Base-by-base conservation (phyloP, 2,329 filamentous ascomycete species). In the Neofusicoccum parvum region DNA sequence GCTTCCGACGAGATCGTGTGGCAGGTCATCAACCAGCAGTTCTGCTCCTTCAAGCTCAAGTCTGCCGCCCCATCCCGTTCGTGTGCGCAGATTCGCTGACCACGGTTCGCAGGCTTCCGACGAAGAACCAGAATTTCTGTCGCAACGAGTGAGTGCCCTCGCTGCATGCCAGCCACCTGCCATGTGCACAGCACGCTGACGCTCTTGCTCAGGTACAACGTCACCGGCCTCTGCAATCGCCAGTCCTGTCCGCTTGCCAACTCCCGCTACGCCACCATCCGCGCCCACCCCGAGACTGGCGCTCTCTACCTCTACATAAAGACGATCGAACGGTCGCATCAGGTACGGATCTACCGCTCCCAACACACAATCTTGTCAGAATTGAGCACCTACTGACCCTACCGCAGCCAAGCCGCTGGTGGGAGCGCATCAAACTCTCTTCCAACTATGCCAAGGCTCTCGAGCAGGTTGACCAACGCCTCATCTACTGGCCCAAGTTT, bases 231-330 rank as follows among this genome's bases (percentile, higher is more conserved):
- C 68, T 95, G 92, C 81, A 93, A 92, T 76, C 86, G 92, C 66
- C 92, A 97, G 78, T 92, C 91, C 63, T 97, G 94, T 76, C 93
- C 94, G 2, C 87, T 97, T 65, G 92, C 94, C 70, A 97, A 97
- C 82, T 92, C 89, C 45, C 88, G 93, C 67, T 97, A 98, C 84
- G 94, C 94, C 67, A 98, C 94, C 9, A 88, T 98, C 67, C 90
- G 94, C 70, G 87, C 91, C 63, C 88, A 96, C 74, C 90, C 93
- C 7, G 82, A 89, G 67, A 94, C 92, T 62, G 91, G 92, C 68
- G 88, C 88, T 9, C 86, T 98, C 68, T 98, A 97, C 81, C 89
- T 98, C 65, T 98, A 96, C 85, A 96, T 97, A 86, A 98, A 97
- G 83, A 95, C 92, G 4, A 87, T 94, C 71, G 93, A 97, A 82